A percentile compares a stretch with the other conserved stretches of the same genome.
These are phyloP conservation scores for Saturnispora saitoi DNA, from an alignment of 805 yeast genomes.

Conservation along the genomic window DNA sequence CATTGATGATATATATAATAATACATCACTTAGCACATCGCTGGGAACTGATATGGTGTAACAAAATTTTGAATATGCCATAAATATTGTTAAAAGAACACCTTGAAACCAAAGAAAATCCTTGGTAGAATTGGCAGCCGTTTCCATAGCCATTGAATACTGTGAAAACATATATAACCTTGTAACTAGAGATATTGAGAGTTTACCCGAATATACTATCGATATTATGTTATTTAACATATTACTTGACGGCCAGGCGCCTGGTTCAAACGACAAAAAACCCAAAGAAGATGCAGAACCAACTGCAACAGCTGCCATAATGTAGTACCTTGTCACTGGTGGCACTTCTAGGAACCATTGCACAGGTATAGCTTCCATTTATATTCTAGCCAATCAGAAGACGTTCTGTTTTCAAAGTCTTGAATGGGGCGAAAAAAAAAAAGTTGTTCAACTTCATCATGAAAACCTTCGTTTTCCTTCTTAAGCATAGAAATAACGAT, in stretches of 20 bases:
- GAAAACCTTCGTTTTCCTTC: background rate
- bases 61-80: slow-evolving; percentile 24
- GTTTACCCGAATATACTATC: slow-evolving; percentile 32
- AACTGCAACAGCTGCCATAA: slow-evolving; percentile 26
- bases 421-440: background rate
- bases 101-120: slow-evolving; percentile 34
- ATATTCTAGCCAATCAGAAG: slow-evolving; percentile 2
- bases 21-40: slow-evolving; percentile 28
- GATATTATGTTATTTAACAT: slow-evolving; percentile 28
- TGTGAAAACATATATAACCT: slow-evolving; percentile 30
- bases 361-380: slow-evolving; percentile 31
- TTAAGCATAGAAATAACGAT: slow-evolving; percentile 14
- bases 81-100: slow-evolving; percentile 24
- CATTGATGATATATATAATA: slow-evolving; percentile 41
- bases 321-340: slow-evolving; percentile 36
- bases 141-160: slow-evolving; percentile 34
- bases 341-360: slow-evolving; percentile 38
- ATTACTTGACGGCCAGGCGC: background rate
- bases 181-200: slow-evolving; percentile 31
- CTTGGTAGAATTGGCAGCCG: slow-evolving; percentile 23
- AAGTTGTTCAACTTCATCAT: background rate
- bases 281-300: slow-evolving; percentile 30
- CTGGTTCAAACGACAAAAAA: slow-evolving; percentile 5
- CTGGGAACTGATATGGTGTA: slow-evolving; percentile 31
- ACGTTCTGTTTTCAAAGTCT: background rate